Evolutionary conservation across 352 stramenopile genomes (phyloP).

Genomic region (Globisporangium apiculatum): DNA sequence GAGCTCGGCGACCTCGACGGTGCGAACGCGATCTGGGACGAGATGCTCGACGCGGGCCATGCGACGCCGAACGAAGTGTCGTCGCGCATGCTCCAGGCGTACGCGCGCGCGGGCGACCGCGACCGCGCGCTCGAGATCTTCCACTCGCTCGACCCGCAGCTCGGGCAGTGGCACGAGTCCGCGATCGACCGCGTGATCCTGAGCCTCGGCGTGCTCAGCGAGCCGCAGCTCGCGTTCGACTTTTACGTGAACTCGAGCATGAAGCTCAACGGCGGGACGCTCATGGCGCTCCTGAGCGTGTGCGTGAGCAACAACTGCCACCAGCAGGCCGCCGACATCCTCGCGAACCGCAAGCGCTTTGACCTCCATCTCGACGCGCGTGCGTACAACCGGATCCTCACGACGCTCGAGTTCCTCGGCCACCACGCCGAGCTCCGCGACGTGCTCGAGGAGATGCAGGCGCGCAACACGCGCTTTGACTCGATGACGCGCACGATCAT

Average conservation of each 20-base stretch:
- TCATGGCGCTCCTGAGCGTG: conserved; percentile 64
- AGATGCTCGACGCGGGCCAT: conserved; percentile 46
- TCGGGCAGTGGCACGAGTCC: conserved; percentile 59
- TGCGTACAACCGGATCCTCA: conserved; percentile 68
- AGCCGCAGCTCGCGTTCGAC: conserved; percentile 58
- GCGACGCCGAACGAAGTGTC: conserved; percentile 63
- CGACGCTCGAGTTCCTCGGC: conserved; percentile 67
- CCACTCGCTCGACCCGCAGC: conserved; percentile 45
- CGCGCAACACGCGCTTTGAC: conserved; percentile 47
- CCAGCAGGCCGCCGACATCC: conserved; percentile 61
- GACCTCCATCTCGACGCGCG: conserved; percentile 57
- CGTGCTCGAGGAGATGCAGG: conserved; percentile 57
- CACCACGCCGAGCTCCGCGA: conserved; percentile 48
- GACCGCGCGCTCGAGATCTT: conserved; percentile 50
- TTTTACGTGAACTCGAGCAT: conserved; percentile 81
- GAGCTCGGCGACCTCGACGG: conserved; percentile 37
- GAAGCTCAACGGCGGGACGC: conserved; percentile 62
- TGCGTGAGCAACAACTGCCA: conserved; percentile 64
- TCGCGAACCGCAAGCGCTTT: conserved; percentile 74
- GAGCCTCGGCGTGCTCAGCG: conserved; percentile 49
- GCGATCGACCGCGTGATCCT: conserved; percentile 68
- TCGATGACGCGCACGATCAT: conserved; percentile 52
- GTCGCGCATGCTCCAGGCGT: conserved; percentile 52
- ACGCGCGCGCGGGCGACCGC: conserved; percentile 29
- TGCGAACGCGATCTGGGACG: conserved; percentile 35